phyloP scores from a whole-genome alignment of 179 eudicot genomes.

The Drosera spatulata region DNA sequence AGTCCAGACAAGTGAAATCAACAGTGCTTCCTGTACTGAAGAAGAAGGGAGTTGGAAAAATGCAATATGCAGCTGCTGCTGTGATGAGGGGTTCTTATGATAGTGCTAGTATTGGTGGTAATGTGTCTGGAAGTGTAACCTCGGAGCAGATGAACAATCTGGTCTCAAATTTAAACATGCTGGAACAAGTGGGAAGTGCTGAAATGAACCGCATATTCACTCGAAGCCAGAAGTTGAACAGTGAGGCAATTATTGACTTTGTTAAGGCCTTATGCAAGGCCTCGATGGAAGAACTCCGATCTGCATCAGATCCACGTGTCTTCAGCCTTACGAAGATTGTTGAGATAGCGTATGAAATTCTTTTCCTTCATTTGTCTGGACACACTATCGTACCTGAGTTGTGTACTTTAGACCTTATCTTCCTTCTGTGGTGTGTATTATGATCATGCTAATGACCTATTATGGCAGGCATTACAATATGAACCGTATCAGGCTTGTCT shows the following conservation, averaged over 20 bases:
- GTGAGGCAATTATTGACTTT: constrained; percentile 97
- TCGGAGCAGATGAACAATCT: constrained; percentile 85
- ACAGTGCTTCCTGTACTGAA: constrained; percentile 45
- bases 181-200: constrained; percentile 94
- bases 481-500: constrained; percentile 93
- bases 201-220: constrained; percentile 98
- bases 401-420: not conserved
- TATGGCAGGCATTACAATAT: constrained; percentile 88
- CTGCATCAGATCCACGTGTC: constrained; percentile 97
- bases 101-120: constrained; percentile 61
- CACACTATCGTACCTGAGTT: too few relatives aligned
- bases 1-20: constrained; percentile 32
- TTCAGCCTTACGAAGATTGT: constrained; percentile 97
- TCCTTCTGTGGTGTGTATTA: constrained; percentile 7
- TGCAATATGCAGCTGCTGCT: constrained; percentile 84
- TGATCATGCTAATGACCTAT: too few relatives aligned
- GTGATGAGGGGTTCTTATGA: constrained; percentile 98
- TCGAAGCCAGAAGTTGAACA: constrained; percentile 94
- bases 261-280: constrained; percentile 95
- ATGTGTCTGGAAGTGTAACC: constrained; percentile 61
- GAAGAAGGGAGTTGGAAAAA: constrained; percentile 83
- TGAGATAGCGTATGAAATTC: constrained; percentile 86
- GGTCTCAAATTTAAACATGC: constrained; percentile 84
- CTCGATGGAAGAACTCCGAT: constrained; percentile 93
- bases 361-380: not conserved